Evolutionary conservation across 345 rosid species (phyloP).

Genomic region (Boechera retrofracta): DNA sequence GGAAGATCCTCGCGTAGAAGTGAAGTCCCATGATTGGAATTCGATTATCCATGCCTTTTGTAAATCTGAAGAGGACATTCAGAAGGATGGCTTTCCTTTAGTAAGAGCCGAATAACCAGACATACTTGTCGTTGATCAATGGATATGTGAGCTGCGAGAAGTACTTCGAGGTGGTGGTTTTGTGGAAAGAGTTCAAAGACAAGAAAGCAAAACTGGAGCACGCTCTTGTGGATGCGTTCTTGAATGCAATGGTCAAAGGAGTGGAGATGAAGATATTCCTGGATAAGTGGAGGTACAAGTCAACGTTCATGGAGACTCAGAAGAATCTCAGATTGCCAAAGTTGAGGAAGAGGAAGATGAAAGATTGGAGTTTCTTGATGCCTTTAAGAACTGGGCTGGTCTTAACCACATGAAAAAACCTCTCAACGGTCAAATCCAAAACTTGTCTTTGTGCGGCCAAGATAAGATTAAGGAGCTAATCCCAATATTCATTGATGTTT

Average conservation of each 20-base stretch:
- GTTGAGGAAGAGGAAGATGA: constrained; percentile 66
- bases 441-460: constrained; percentile 5
- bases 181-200: constrained; percentile 82
- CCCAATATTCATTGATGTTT: too few species aligned
- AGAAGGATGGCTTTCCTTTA: constrained; percentile 87
- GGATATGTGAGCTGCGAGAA: constrained; percentile 76
- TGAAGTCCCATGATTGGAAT: constrained; percentile 95
- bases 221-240: constrained; percentile 79
- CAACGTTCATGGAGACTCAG: constrained; percentile 87
- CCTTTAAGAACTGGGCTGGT: constrained; percentile 94
- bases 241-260: constrained; percentile 81
- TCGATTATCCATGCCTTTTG: constrained; percentile 91
- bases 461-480: background rate
- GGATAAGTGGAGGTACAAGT: constrained; percentile 94
- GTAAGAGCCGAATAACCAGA: constrained; percentile 83
- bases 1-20: constrained; percentile 81
- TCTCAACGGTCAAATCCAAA: background rate
- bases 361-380: constrained; percentile 77
- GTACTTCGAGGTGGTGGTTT: constrained; percentile 70
- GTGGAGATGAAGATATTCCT: constrained; percentile 87
- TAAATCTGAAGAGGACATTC: constrained; percentile 78
- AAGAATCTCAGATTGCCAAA: constrained; percentile 85
- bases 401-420: constrained; percentile 57
- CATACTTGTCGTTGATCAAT: constrained; percentile 80
- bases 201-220: constrained; percentile 63